Evolutionary conservation across 2,329 filamentous ascomycete genomes (phyloP).

Genomic region (Diplodia sapinea): DNA sequence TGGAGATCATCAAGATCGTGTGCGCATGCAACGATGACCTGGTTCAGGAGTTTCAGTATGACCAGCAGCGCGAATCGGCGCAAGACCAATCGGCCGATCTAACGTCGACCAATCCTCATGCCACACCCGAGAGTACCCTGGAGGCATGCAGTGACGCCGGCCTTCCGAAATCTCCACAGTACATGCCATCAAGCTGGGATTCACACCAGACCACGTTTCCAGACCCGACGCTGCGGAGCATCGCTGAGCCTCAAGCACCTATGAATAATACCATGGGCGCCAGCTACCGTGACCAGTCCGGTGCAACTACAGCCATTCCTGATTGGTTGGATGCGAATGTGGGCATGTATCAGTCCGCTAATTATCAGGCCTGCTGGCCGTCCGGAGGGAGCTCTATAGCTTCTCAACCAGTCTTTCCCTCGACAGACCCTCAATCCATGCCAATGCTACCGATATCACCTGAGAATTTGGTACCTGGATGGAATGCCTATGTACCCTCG

Average conservation of each 20-base stretch:
- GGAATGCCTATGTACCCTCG: too few species aligned
- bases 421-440: background rate
- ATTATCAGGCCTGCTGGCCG: background rate
- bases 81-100: background rate
- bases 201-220: background rate
- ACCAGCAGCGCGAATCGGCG: background rate
- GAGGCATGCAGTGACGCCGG: too few species aligned
- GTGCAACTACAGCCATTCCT: too few species aligned
- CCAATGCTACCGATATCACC: background rate
- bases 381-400: background rate
- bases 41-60: background rate
- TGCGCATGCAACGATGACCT: background rate
- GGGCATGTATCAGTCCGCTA: background rate
- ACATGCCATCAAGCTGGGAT: background rate
- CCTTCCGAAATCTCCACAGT: background rate
- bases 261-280: too few species aligned
- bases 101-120: too few species aligned
- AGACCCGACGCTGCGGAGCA: background rate
- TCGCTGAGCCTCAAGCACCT: background rate
- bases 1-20: background rate
- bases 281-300: background rate
- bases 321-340: background rate
- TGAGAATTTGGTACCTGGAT: background rate
- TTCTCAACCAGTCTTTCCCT: background rate
- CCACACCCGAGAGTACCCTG: too few species aligned